Base-by-base conservation (phyloP, 169 alveolate species). In the Besnoitia besnoiti region DNA sequence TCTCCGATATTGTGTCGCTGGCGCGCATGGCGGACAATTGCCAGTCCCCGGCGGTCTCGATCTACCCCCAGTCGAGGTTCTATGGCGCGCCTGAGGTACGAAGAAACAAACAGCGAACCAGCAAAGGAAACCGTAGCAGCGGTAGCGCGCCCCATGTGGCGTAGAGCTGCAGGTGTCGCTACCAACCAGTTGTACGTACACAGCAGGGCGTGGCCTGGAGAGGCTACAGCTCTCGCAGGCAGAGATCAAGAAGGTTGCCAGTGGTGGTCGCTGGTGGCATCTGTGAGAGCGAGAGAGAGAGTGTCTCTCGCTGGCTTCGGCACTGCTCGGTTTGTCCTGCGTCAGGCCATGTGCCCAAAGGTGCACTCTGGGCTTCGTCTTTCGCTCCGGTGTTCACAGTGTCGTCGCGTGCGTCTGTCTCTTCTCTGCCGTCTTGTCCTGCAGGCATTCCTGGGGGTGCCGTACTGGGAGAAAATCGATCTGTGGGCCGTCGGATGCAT, bases 401-500 rank as follows among this genome's bases (percentile, higher is more conserved):
- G 21, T 51, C 39, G 80, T 67, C 37, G 8, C 80, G 40, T n/a
- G 8, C 24, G 80, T n/a, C 16, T 67, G 8, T 14, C 42, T 67
- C 84, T 76, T 44, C n/a, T n/a, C n/a, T n/a, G n/a, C n/a, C n/a
- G n/a, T n/a, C n/a, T 75, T 77, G 39, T 77, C 73, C 44, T n/a
- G n/a, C 39, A 82, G 89, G 61, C 90, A 77, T 75, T 93, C 59
- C 84, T 95, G 80, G 94, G 94, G 89, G 75, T 93, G 51, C 94
- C 95, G 77, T 99, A 99, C 96, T 97, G 99, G 82, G 97, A 99
- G n/a, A 99, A 99, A 73, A 99, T 99, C n/a, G 99, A 99, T 95
- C 97, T 99, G 67, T 99, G 99, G 99, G 96, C 99, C 90, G 97
- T 98, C 39, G 99, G 99, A 50, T 98, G 99, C 93, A 98, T 99